Evolutionary conservation across 2,329 filamentous ascomycete species (phyloP).

Genomic region (Tolypocladium nubicola): DNA sequence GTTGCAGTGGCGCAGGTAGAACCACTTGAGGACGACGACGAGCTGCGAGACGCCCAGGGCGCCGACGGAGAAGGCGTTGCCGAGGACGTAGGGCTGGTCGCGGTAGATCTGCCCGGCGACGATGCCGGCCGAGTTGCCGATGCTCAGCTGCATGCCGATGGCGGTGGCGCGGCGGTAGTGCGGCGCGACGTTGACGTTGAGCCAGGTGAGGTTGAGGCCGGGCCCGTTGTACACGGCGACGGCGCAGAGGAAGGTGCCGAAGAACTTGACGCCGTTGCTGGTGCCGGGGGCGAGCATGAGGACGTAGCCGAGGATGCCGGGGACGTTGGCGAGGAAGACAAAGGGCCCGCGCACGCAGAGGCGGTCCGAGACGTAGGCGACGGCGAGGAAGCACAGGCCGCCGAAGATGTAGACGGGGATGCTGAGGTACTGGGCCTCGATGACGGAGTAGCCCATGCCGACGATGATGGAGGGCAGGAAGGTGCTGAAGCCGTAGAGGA

Average conservation of each 20-base stretch:
- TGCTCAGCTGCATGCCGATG: constrained; percentile 33
- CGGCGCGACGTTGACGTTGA: constrained; percentile 32
- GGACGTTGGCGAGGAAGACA: constrained; percentile 47
- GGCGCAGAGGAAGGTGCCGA: constrained; percentile 36
- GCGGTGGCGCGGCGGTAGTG: constrained; percentile 35
- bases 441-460: constrained; percentile 37
- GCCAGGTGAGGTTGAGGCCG: constrained; percentile 36
- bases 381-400: constrained; percentile 30
- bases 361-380: constrained; percentile 36
- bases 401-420: constrained; percentile 46
- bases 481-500: constrained; percentile 46
- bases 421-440: constrained; percentile 42
- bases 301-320: constrained; percentile 38
- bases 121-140: constrained; percentile 35
- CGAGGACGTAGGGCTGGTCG: constrained; percentile 19
- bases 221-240: constrained; percentile 35
- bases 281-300: constrained; percentile 32
- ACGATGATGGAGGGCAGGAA: constrained; percentile 46
- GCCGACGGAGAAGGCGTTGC: constrained; percentile 15
- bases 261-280: constrained; percentile 36
- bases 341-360: constrained; percentile 19
- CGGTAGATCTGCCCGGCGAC: constrained; percentile 28
- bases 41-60: constrained; percentile 19
- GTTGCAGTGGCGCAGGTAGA: constrained; percentile 32
- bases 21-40: constrained; percentile 25